phyloP scores from a whole-genome alignment of 306 rosid species.

The Fragaria iinumae region DNA sequence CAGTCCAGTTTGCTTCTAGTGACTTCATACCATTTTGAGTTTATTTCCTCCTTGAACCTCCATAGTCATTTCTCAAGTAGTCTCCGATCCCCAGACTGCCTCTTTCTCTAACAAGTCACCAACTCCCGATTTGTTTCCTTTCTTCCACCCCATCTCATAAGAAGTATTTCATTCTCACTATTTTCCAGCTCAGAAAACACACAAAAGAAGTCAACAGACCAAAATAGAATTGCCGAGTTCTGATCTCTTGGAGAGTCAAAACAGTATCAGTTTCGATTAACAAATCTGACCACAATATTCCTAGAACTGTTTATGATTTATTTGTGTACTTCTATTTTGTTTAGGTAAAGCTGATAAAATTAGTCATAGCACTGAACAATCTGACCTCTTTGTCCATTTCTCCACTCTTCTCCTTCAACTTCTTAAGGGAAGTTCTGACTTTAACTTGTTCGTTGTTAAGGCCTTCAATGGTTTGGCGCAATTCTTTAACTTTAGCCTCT shows the following conservation, averaged over 20 bases:
- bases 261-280: not conserved
- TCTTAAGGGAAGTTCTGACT: conserved; percentile 49
- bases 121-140: not conserved
- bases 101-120: not conserved
- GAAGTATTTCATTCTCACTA: too few relatives aligned
- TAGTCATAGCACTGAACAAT: conserved; percentile 19
- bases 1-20: not conserved
- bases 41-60: not conserved
- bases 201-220: too few relatives aligned
- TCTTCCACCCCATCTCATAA: not conserved
- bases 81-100: not conserved
- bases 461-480: conserved; percentile 57
- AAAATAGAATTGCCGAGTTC: not conserved
- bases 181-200: not conserved
- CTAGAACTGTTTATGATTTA: conserved; percentile 5
- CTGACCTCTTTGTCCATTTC: conserved; percentile 82
- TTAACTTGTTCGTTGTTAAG: conserved; percentile 70
- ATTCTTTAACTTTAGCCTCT: conserved; percentile 65
- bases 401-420: conserved; percentile 60
- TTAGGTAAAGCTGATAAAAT: conserved; percentile 9
- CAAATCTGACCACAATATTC: not conserved
- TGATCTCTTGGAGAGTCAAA: not conserved
- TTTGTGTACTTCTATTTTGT: conserved; percentile 2
- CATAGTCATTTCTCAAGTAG: not conserved
- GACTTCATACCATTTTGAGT: not conserved